phyloP scores from a whole-genome alignment of 2,329 filamentous ascomycete species.

The Grosmannia penicillata region DNA sequence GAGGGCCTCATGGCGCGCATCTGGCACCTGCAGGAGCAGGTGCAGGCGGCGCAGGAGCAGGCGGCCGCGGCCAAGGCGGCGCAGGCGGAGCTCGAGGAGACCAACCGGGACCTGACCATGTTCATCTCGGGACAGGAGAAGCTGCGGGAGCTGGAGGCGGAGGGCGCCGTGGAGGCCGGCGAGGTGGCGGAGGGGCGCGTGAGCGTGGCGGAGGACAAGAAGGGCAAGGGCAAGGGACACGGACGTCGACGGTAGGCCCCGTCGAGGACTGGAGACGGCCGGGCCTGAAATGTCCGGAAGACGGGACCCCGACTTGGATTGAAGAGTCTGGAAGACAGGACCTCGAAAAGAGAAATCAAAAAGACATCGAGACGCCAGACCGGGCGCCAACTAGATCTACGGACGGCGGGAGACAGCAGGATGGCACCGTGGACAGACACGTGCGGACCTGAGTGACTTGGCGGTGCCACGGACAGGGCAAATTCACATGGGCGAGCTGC shows the following conservation, averaged over 20 bases:
- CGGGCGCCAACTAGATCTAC: too few relatives aligned
- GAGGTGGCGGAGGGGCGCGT: conserved; percentile 61
- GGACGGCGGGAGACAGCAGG: too few relatives aligned
- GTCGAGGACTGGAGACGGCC: not conserved
- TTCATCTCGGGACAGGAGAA: conserved; percentile 78
- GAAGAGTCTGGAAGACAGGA: too few relatives aligned
- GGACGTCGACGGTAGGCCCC: conserved; percentile 5
- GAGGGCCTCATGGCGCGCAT: conserved; percentile 74
- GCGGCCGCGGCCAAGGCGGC: conserved; percentile 42
- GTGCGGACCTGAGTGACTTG: too few relatives aligned
- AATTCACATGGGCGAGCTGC: too few relatives aligned
- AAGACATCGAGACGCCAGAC: too few relatives aligned
- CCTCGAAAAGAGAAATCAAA: too few relatives aligned
- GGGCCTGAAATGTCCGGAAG: too few relatives aligned
- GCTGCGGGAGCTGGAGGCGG: conserved; percentile 53
- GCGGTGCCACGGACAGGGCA: too few relatives aligned
- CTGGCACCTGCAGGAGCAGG: conserved; percentile 51
- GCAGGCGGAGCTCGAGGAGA: conserved; percentile 63
- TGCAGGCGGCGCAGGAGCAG: conserved; percentile 41
- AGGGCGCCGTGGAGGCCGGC: conserved; percentile 45
- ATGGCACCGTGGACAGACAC: too few relatives aligned
- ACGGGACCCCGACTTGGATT: too few relatives aligned
- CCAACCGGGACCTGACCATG: conserved; percentile 76
- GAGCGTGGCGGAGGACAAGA: conserved; percentile 43
- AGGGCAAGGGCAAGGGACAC: conserved; percentile 31